Evolutionary conservation across 768 basidiomycete genomes (phyloP), one percentile per base, ranked within the genome.

Genomic region (Leccinum imitatum): DNA sequence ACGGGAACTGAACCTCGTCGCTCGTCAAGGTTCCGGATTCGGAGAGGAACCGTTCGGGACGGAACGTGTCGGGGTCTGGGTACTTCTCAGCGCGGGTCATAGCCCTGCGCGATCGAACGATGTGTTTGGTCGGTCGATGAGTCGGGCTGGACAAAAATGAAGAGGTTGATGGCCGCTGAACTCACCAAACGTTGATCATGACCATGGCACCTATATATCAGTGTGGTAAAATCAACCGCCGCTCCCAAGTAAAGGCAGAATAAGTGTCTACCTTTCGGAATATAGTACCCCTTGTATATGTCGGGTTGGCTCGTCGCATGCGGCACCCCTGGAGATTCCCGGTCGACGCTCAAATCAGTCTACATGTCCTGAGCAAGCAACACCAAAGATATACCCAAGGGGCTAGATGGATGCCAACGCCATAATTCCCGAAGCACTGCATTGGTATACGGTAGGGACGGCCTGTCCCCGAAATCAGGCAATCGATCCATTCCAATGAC

Each of bases 361-460:
- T 10, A 25, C 15, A 4, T 27, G 23, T 23, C 13, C 25, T 0
- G 7, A 17, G 19, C 27, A 17, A 53, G 19, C 17, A 31, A 14
- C 7, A 19, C 14, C 25, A 5, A 53, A 47, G 10, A 59, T 50
- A 15, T 23, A 62, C 64, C 58, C 50, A 65, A 39, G 11, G 61
- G 65, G 41, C 25, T 53, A 25, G 57, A 14, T 1, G 63, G 58
- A 19, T 57, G 61, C 72, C 67, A 73, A 50, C 71, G 62, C 46
- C 67, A 19, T 7, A 68, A 10, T 53, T 73, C 73, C 37, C 63
- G 67, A 27, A 67, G 58, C 14, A 73, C 30, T 0, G 69, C 68
- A 5, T 70, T 63, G 5, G 71, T 23, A 54, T 70, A 73, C 7
- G 73, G 72, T 30, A 75, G 63, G 15, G 52, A 61, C 6, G 61